These are phyloP conservation scores for Verticillium alfalfae DNA, from an alignment of 2,329 filamentous ascomycete species.

Conservation along the genomic window DNA sequence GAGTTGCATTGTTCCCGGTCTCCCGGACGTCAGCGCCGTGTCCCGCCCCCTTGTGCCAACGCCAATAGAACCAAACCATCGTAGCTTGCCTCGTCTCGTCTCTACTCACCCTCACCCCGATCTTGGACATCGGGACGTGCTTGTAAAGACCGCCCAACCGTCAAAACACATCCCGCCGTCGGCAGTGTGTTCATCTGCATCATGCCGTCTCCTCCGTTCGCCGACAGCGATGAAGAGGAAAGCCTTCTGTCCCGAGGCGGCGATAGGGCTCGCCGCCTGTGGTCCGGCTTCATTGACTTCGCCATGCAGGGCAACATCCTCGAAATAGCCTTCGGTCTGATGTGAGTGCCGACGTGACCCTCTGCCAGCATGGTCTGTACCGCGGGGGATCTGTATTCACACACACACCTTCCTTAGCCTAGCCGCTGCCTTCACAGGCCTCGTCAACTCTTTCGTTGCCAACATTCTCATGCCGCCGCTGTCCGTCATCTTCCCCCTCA, in stretches of 20 bases:
- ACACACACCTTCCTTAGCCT: slow-evolving; percentile 37
- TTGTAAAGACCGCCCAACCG: background rate
- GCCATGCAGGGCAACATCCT: slow-evolving; percentile 70
- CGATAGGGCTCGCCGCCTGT: slow-evolving; percentile 43
- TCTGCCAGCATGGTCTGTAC: background rate
- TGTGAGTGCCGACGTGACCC: slow-evolving; percentile 39
- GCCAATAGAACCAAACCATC: too few species aligned
- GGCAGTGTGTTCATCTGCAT: background rate
- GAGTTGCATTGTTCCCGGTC: background rate
- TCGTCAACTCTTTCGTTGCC: slow-evolving; percentile 67
- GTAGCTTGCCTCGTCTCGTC: too few species aligned
- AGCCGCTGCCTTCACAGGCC: slow-evolving; percentile 63
- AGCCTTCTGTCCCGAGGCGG: slow-evolving; percentile 42
- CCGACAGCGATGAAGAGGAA: slow-evolving; percentile 25
- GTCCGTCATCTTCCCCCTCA: slow-evolving; percentile 62
- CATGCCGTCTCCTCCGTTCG: slow-evolving; percentile 22
- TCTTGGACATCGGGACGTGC: too few species aligned
- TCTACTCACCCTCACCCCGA: too few species aligned
- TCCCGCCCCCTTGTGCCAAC: background rate
- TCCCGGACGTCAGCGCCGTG: background rate
- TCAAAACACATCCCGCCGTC: too few species aligned
- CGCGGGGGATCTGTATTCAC: background rate
- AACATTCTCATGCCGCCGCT: slow-evolving; percentile 66
- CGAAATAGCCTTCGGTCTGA: slow-evolving; percentile 69
- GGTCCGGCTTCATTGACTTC: slow-evolving; percentile 65